Percentiles rank a stretch among this genome's conserved stretches.
Conservation (phyloP, 148 eudicot species). For the Silene latifolia region DNA sequence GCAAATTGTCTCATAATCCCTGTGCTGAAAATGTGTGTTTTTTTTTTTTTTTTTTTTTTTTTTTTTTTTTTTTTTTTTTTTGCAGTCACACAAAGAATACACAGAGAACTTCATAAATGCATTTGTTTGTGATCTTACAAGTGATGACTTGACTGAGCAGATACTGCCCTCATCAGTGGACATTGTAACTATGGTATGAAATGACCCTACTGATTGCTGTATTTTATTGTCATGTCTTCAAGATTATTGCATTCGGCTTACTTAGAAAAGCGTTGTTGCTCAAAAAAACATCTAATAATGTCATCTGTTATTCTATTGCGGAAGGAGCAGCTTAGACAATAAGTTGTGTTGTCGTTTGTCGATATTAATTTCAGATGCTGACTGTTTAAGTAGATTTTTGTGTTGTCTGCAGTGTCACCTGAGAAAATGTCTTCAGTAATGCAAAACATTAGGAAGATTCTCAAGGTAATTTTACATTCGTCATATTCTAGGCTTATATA, state of each 20-base stretch:
- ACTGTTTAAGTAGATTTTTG: slow-evolving; percentile 93
- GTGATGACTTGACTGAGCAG: slow-evolving; percentile 63
- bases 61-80: slow-evolving; percentile 5
- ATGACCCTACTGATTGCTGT: not conserved
- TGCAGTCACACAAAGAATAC: slow-evolving; percentile 79
- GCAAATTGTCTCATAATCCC: not conserved
- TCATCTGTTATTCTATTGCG: not conserved
- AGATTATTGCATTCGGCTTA: not conserved
- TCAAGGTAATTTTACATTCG: slow-evolving; percentile 47
- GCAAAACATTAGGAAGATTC: slow-evolving; percentile 70
- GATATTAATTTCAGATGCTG: slow-evolving; percentile 38
- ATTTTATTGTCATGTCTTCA: not conserved
- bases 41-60: no score
- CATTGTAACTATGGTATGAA: slow-evolving; percentile 88
- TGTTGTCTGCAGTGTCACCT: slow-evolving; percentile 97
- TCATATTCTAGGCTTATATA: not conserved
- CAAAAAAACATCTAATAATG: not conserved
- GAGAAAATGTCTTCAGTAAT: slow-evolving; percentile 77
- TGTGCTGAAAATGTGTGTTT: no score
- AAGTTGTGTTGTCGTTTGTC: not conserved
- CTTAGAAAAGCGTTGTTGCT: not conserved
- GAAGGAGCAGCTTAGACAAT: not conserved
- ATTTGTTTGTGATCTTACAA: slow-evolving; percentile 87
- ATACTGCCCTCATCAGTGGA: slow-evolving; percentile 84
- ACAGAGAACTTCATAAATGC: slow-evolving; percentile 63